A percentile compares a stretch with the other conserved stretches of the same genome.
Evolutionary conservation across 2,329 filamentous ascomycete species (phyloP).

Genomic region (Furcasterigmium furcatum): DNA sequence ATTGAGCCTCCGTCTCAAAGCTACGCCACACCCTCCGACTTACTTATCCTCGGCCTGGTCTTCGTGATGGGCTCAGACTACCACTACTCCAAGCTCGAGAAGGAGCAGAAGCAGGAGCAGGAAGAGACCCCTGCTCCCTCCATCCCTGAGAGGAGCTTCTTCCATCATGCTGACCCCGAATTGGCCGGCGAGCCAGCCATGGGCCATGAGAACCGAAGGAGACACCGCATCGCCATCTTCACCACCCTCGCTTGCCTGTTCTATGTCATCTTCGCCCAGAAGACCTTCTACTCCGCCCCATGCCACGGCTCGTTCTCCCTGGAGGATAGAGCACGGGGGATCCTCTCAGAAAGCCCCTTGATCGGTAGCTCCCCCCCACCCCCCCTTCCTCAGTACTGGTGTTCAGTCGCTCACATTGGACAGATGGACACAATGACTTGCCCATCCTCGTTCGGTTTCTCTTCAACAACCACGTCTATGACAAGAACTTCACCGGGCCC

Average conservation of each 20-base stretch:
- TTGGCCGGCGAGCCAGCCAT: not conserved
- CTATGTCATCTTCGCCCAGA: not conserved
- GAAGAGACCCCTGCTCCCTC: not conserved
- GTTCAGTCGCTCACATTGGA: too few species aligned
- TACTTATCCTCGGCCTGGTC: too few species aligned
- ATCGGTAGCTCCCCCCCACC: too few species aligned
- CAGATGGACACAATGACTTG: constrained; percentile 90
- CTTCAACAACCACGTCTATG: constrained; percentile 78
- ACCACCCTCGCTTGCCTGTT: not conserved
- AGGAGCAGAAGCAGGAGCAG: not conserved
- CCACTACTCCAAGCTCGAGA: not conserved
- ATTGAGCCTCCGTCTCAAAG: too few species aligned
- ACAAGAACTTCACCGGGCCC: constrained; percentile 65
- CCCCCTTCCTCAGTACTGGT: too few species aligned
- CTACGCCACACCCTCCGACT: too few species aligned
- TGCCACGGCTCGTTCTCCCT: constrained; percentile 16
- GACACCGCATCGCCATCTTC: not conserved
- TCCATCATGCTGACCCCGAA: not conserved
- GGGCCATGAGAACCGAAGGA: not conserved
- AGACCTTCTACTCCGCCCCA: not conserved
- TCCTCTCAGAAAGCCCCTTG: constrained; percentile 43
- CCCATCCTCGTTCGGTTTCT: constrained; percentile 65
- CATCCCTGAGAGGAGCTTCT: not conserved
- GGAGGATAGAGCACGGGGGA: constrained; percentile 41
- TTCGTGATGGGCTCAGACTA: not conserved